Evolutionary conservation across 306 rosid species (phyloP).

Genomic region (Abrus precatorius): DNA sequence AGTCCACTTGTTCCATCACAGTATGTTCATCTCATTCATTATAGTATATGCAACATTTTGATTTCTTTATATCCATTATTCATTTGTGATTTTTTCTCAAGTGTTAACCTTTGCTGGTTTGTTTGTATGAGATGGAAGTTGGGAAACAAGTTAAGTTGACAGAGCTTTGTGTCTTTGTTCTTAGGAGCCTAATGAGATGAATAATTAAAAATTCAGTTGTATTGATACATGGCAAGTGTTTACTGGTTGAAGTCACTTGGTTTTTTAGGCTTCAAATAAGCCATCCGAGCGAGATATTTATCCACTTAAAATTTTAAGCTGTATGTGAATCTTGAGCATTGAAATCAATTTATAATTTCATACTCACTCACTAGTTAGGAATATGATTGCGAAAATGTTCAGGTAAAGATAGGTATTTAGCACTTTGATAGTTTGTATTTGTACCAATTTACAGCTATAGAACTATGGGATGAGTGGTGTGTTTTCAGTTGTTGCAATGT

Average conservation of each 20-base stretch:
- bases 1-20: conserved; percentile 90
- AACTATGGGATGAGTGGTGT: background rate
- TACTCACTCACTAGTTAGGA: background rate
- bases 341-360: conserved; percentile 1
- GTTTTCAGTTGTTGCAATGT: conserved; percentile 10
- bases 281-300: too few relatives aligned
- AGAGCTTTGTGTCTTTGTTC: conserved; percentile 15
- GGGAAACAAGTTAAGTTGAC: background rate
- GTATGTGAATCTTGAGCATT: background rate
- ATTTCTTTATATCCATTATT: background rate
- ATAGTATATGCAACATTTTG: conserved; percentile 18
- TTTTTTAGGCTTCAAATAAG: too few relatives aligned
- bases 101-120: conserved; percentile 4
- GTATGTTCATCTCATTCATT: conserved; percentile 65
- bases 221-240: too few relatives aligned
- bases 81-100: background rate
- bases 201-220: background rate
- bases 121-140: conserved; percentile 6
- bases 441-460: conserved; percentile 1
- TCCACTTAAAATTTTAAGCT: background rate
- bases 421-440: background rate
- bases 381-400: conserved; percentile 13
- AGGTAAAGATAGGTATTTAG: background rate
- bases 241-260: too few relatives aligned
- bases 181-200: conserved; percentile 22